Evolutionary conservation across 75 land plant genomes (phyloP).

Genomic region (Sequoiadendron giganteum): DNA sequence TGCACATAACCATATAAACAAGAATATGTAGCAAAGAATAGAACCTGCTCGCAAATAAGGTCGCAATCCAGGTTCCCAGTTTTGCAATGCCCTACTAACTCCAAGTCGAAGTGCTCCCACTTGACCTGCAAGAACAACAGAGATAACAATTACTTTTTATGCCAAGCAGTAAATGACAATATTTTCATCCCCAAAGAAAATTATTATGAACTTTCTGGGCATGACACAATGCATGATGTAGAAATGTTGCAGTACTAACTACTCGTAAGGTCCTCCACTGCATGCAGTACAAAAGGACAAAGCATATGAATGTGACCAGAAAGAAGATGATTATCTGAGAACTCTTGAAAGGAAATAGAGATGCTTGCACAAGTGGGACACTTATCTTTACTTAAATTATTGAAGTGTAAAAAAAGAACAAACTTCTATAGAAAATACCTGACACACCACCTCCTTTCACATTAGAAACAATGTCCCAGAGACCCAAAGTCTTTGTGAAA

Average conservation of each 20-base stretch:
- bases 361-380: background rate
- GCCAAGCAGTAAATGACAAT: background rate
- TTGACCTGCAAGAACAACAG: constrained; percentile 64
- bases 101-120: constrained; percentile 92
- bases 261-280: background rate
- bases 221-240: background rate
- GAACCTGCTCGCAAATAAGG: constrained; percentile 68
- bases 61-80: constrained; percentile 87
- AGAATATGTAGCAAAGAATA: background rate
- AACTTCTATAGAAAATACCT: constrained; percentile 33
- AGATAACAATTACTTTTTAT: background rate
- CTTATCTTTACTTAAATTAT: background rate
- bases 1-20: background rate
- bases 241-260: background rate
- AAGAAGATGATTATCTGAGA: background rate
- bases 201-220: background rate
- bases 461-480: constrained; percentile 74
- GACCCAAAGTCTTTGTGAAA: constrained; percentile 80
- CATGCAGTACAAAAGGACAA: background rate
- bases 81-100: constrained; percentile 92
- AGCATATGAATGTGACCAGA: background rate
- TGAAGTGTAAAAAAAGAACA: background rate
- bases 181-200: background rate
- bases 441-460: constrained; percentile 93
- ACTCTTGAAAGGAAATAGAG: background rate